Base-by-base conservation (phyloP, 352 stramenopile species). In the Phytophthora hybrid region DNA sequence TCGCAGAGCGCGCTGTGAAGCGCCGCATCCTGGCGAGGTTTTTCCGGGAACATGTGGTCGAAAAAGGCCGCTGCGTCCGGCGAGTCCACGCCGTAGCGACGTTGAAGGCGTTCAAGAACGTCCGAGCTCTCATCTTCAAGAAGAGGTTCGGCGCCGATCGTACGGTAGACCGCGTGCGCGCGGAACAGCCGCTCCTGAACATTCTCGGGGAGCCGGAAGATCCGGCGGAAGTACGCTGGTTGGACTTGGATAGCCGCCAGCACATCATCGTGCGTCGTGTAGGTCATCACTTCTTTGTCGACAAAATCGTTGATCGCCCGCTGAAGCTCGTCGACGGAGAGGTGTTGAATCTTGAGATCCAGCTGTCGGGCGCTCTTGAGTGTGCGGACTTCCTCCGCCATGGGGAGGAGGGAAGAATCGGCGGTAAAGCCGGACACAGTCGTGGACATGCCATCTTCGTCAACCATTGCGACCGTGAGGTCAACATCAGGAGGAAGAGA, bases 231-330 rank as follows among this genome's bases (percentile, higher is more conserved):
- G 37, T 62, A 62, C 11, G 56, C 32, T 5, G 56, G 56, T 10
- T 62, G 56, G 8, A 34, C 34, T n/a, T 62, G 56, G 19, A 62
- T 49, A 29, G 56, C 37, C 13, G 56, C 56, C 1, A 62, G 37
- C 32, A 21, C 14, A 10, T 62, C 56, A 1, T 62, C 56, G n/a
- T 62, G 56, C 32, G 34, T 34, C 34, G 56, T 32, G 11, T 19
- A 62, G 6, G 10, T n/a, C n/a, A 52, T 19, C 6, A 62, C 37
- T 4, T 53, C 56, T 2, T n/a, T 7, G 1, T 32, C 56, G 0
- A 62, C 9, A 13, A 37, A 62, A 3, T 52, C 34, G 5, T 62
- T 14, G 19, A 62, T 62, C 16, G 5, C 13, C 1, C 5, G 32
- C 18, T 62, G 32, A 39, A 62, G 34, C 13, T 49, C 32, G 4